Conservation (phyloP, 2,329 filamentous ascomycete genomes). For the Geosmithia morbida region DNA sequence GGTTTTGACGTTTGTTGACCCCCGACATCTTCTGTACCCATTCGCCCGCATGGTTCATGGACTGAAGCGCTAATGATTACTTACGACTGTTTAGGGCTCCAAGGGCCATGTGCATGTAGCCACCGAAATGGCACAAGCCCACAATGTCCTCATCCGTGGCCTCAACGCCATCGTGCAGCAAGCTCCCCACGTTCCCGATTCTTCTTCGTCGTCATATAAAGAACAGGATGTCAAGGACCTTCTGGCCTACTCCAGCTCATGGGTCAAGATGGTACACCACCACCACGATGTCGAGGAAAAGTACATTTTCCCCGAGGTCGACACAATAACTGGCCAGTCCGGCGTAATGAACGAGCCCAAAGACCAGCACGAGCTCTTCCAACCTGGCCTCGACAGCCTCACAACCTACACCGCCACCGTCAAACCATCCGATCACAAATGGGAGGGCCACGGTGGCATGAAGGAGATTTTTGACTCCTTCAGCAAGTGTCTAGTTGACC, state of each 20-base stretch:
- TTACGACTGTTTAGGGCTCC: neutral
- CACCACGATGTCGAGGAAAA: constrained; percentile 18
- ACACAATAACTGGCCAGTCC: constrained; percentile 11
- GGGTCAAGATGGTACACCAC: constrained; percentile 17
- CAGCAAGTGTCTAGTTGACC: neutral
- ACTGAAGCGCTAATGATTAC: neutral
- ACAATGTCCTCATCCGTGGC: constrained; percentile 15
- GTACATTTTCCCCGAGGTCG: constrained; percentile 17
- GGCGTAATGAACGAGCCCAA: constrained; percentile 16
- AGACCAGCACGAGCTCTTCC: constrained; percentile 18
- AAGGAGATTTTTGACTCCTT: constrained; percentile 1
- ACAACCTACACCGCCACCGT: neutral
- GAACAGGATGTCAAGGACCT: constrained; percentile 6
- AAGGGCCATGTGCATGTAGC: neutral
- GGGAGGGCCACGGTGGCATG: neutral
- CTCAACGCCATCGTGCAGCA: constrained; percentile 18
- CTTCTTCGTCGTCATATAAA: constrained; percentile 4
- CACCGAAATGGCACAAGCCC: constrained; percentile 12
- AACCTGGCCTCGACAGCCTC: constrained; percentile 10
- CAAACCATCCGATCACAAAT: neutral
- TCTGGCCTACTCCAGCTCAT: constrained; percentile 9
- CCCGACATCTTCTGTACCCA: neutral
- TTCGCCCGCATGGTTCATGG: neutral
- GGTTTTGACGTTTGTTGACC: neutral
- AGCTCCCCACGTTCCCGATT: constrained; percentile 8